These are phyloP conservation scores for Fusarium miscanthi DNA, from an alignment of 2,329 filamentous ascomycete genomes.

Conservation along the genomic window DNA sequence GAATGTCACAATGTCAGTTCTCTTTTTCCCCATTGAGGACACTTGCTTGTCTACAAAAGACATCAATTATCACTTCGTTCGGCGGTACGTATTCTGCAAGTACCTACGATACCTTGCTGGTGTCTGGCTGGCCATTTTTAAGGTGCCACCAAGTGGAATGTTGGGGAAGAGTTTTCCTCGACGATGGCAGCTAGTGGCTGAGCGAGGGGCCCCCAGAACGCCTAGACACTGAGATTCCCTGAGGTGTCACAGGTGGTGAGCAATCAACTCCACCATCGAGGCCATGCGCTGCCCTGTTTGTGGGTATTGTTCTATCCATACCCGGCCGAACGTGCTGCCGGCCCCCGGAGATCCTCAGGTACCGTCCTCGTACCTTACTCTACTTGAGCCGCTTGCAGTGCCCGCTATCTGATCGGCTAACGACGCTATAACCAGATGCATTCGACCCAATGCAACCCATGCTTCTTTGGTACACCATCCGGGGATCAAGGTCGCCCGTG, in stretches of 20 bases:
- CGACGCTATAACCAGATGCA: constrained; percentile 14
- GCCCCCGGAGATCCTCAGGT: constrained; percentile 33
- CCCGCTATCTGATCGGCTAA: constrained; percentile 2
- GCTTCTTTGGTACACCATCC: constrained; percentile 20
- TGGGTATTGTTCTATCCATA: constrained; percentile 15
- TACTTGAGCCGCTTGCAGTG: constrained; percentile 14
- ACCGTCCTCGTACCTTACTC: constrained; percentile 16
- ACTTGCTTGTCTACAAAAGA: constrained; percentile 3
- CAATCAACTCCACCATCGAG: constrained; percentile 24
- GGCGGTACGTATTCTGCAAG: constrained; percentile 16
- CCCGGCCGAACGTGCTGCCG: constrained; percentile 37
- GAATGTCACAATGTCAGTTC: constrained; percentile 20
- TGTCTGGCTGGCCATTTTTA: constrained; percentile 38
- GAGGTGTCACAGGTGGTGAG: constrained; percentile 24
- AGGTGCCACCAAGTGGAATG: constrained; percentile 47
- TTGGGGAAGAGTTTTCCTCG: constrained; percentile 47
- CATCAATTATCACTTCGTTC: neutral
- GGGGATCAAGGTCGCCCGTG: constrained; percentile 41
- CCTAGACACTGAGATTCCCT: constrained; percentile 28
- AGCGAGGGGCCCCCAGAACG: constrained; percentile 39
- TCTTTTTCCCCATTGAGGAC: constrained; percentile 24
- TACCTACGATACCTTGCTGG: constrained; percentile 41
- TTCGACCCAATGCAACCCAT: constrained; percentile 14
- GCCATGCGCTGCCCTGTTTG: constrained; percentile 25
- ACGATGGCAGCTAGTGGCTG: constrained; percentile 41